phyloP scores from a whole-genome alignment of 2,329 filamentous ascomycete species.

The Fusarium praegraminearum region DNA sequence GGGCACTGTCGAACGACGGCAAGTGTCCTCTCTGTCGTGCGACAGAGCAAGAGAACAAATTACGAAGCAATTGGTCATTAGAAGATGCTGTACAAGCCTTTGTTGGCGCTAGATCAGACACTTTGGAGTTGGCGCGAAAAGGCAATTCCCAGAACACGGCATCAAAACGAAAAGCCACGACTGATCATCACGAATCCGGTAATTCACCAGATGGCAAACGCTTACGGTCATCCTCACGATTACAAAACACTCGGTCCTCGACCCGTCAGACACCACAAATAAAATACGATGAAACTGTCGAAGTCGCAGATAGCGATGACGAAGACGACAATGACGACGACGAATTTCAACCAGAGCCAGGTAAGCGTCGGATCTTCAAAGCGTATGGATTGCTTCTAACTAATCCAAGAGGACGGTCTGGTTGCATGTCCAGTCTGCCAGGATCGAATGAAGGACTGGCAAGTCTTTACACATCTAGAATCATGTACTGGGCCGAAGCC shows the following conservation, averaged over 20 bases:
- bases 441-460: slow-evolving; percentile 80
- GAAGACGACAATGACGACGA: slow-evolving; percentile 46
- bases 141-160: slow-evolving; percentile 7
- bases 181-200: slow-evolving; percentile 47
- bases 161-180: slow-evolving; percentile 67
- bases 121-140: slow-evolving; percentile 73
- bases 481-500: slow-evolving; percentile 61
- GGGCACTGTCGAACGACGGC: slow-evolving; percentile 83
- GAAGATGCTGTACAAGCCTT: slow-evolving; percentile 89
- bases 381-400: slow-evolving; percentile 17
- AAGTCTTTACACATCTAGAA: slow-evolving; percentile 86
- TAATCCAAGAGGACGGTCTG: slow-evolving; percentile 73
- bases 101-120: slow-evolving; percentile 68
- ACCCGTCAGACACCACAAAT: slow-evolving; percentile 43
- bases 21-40: slow-evolving; percentile 88
- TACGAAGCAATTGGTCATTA: slow-evolving; percentile 86
- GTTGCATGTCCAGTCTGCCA: slow-evolving; percentile 87
- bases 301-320: slow-evolving; percentile 41
- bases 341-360: slow-evolving; percentile 49
- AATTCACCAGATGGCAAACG: slow-evolving; percentile 59
- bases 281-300: slow-evolving; percentile 43
- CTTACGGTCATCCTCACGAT: slow-evolving; percentile 64
- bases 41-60: slow-evolving; percentile 82
- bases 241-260: slow-evolving; percentile 58
- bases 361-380: slow-evolving; percentile 25